Conservation (phyloP, 139 green algal genomes). For the Coelastrella sp. region DNA sequence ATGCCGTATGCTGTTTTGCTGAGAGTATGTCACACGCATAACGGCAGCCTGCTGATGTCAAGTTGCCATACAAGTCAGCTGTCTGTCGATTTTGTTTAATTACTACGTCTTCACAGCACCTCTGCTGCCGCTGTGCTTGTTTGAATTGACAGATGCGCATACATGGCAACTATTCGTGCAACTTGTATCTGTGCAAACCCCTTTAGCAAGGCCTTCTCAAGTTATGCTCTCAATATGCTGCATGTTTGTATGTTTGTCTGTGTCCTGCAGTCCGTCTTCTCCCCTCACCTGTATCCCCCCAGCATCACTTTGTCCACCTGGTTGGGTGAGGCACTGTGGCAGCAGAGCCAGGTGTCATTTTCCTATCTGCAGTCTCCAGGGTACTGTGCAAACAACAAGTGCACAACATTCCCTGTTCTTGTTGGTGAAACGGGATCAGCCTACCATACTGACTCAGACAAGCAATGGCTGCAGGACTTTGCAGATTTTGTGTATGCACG, state of each 20-base stretch:
- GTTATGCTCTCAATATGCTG: no score
- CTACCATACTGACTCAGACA: background rate
- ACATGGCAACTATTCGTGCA: no score
- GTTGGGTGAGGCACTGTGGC: constrained; percentile 34
- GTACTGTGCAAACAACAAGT: constrained; percentile 16
- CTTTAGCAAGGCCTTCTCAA: no score
- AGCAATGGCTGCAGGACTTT: constrained; percentile 47
- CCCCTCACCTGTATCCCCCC: constrained; percentile 47
- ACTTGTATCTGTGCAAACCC: no score
- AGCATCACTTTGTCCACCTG: constrained; percentile 44
- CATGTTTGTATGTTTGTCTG: background rate
- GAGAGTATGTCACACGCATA: no score
- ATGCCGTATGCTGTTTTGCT: no score
- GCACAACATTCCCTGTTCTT: constrained; percentile 31
- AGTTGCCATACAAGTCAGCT: no score
- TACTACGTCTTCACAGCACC: no score
- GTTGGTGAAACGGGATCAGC: constrained; percentile 44
- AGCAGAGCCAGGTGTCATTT: constrained; percentile 26
- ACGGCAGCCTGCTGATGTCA: no score
- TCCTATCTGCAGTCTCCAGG: constrained; percentile 37
- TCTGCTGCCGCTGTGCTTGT: no score
- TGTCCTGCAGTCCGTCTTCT: constrained; percentile 20
- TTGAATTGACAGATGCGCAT: no score
- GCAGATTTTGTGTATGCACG: constrained; percentile 18
- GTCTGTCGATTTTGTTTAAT: no score